These are phyloP conservation scores for Vinca minor DNA, from an alignment of 257 asterid genomes.

Conservation along the genomic window DNA sequence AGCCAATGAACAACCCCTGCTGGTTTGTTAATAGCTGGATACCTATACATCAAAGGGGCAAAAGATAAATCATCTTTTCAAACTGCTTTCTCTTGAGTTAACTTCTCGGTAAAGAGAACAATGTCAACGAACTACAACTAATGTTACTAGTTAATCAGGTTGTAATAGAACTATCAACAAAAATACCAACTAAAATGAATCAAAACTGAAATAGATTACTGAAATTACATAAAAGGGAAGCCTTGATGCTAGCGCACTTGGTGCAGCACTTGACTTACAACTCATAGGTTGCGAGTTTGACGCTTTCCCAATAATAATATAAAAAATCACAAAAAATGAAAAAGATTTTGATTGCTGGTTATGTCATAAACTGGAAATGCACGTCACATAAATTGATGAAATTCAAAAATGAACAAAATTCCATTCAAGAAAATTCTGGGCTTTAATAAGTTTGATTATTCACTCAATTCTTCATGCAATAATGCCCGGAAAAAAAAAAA, in stretches of 20 bases:
- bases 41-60: constrained; percentile 37
- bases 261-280: too few species aligned
- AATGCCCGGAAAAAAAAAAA: too few species aligned
- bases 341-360: too few species aligned
- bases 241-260: too few species aligned
- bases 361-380: background rate
- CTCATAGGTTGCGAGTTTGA: too few species aligned
- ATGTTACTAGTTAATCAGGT: background rate
- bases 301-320: too few species aligned
- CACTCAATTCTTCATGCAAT: too few species aligned
- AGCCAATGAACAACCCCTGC: constrained; percentile 96
- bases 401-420: background rate
- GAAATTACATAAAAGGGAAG: background rate
- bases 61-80: background rate
- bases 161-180: background rate
- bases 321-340: too few species aligned
- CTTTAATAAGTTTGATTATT: background rate
- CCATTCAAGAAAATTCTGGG: constrained; percentile 1
- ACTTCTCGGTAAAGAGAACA: background rate
- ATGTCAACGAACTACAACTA: background rate
- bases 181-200: too few species aligned
- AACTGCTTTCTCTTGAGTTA: background rate
- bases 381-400: background rate
- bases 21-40: constrained; percentile 97
- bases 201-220: background rate